These are phyloP conservation scores for Epichloe scottii DNA, from an alignment of 2,329 filamentous ascomycete species.

Conservation along the genomic window DNA sequence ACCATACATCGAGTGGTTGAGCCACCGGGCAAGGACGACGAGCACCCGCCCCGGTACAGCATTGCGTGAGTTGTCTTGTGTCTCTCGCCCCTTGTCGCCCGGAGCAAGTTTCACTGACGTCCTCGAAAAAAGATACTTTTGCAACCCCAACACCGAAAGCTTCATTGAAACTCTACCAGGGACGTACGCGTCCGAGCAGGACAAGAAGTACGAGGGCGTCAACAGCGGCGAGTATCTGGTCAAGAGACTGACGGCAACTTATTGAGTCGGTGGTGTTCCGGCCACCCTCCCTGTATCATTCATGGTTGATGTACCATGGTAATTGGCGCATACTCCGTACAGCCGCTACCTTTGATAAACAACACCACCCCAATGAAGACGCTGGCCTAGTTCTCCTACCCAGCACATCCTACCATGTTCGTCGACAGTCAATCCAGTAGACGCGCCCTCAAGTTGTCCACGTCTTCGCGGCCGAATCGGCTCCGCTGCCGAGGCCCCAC, in stretches of 20 bases:
- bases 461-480: no score
- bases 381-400: no score
- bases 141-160: slow-evolving; percentile 69
- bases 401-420: no score
- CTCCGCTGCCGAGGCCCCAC: background rate
- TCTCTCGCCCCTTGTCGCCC: background rate
- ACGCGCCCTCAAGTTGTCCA: no score
- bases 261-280: slow-evolving; percentile 24
- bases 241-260: slow-evolving; percentile 64
- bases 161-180: slow-evolving; percentile 72
- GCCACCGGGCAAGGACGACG: slow-evolving; percentile 48
- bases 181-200: slow-evolving; percentile 49
- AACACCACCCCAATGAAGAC: no score
- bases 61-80: slow-evolving; percentile 50
- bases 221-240: slow-evolving; percentile 73
- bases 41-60: slow-evolving; percentile 69
- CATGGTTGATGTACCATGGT: no score
- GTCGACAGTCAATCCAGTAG: no score
- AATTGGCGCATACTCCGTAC: no score
- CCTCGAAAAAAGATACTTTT: slow-evolving; percentile 52
- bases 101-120: background rate
- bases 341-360: no score
- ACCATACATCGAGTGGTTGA: slow-evolving; percentile 86
- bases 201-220: slow-evolving; percentile 70
- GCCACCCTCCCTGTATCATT: no score